Evolutionary conservation across 768 basidiomycete genomes (phyloP).

Genomic region (Suillus discolor): DNA sequence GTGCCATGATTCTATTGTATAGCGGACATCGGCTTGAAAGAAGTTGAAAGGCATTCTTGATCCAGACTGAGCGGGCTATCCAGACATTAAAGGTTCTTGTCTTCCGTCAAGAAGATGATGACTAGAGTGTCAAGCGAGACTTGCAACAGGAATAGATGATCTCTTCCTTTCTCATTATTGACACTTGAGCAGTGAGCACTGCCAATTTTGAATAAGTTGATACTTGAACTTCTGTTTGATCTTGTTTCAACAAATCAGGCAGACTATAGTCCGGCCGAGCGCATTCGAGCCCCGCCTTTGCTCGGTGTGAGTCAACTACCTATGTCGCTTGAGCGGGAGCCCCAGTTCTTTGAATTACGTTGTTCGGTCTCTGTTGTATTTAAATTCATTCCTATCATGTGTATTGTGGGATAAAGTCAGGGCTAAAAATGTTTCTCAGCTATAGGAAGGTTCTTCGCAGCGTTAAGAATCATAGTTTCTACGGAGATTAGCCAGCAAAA

Average conservation of each 20-base stretch:
- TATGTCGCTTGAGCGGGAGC: too few species aligned
- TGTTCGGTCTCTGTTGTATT: background rate
- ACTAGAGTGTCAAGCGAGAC: background rate
- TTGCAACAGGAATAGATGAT: background rate
- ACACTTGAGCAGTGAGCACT: background rate
- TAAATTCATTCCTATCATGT: background rate
- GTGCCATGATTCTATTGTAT: background rate
- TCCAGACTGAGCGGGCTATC: background rate
- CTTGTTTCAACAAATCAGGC: background rate
- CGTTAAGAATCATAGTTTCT: background rate
- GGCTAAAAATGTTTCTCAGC: background rate
- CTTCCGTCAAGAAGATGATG: background rate
- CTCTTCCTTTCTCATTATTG: background rate
- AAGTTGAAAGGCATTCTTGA: background rate
- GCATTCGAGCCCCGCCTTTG: background rate
- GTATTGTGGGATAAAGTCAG: background rate
- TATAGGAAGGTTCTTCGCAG: background rate
- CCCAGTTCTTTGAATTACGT: background rate
- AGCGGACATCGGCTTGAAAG: too few species aligned
- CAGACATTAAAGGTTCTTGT: background rate
- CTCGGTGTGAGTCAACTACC: background rate
- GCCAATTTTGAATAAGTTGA: background rate
- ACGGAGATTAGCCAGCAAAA: background rate
- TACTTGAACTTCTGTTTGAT: background rate
- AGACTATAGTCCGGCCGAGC: background rate